Evolutionary conservation across 495 filamentous ascomycete genomes (phyloP).

Genomic region (Physcia stellaris): DNA sequence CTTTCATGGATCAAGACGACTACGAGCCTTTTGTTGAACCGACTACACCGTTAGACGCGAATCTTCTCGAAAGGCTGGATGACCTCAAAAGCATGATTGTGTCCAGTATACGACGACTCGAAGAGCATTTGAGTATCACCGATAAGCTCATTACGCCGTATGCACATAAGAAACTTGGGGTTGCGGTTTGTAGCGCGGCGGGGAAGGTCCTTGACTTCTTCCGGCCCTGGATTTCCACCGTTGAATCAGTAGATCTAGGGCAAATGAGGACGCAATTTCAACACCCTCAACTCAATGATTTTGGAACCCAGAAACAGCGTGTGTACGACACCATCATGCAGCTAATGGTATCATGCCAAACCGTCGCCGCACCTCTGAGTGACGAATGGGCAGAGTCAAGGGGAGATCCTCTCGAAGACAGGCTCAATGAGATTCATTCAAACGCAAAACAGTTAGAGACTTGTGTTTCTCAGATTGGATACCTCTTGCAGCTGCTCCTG

Average conservation of each 20-base stretch:
- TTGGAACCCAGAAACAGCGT: slow-evolving; percentile 77
- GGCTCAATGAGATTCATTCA: slow-evolving; percentile 60
- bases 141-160: slow-evolving; percentile 63
- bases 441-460: slow-evolving; percentile 71
- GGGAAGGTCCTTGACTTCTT: slow-evolving; percentile 72
- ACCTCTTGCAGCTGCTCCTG: slow-evolving; percentile 72
- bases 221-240: slow-evolving; percentile 70
- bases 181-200: slow-evolving; percentile 59
- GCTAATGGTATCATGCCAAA: slow-evolving; percentile 72
- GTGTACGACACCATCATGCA: slow-evolving; percentile 88
- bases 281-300: slow-evolving; percentile 77
- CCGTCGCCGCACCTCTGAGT: slow-evolving; percentile 71
- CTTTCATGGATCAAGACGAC: slow-evolving; percentile 69
- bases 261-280: slow-evolving; percentile 59
- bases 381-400: slow-evolving; percentile 91
- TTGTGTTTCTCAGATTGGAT: slow-evolving; percentile 73
- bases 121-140: slow-evolving; percentile 62
- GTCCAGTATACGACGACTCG: slow-evolving; percentile 67
- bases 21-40: slow-evolving; percentile 60
- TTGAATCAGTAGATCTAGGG: slow-evolving; percentile 80
- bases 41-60: slow-evolving; percentile 54
- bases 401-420: slow-evolving; percentile 84
- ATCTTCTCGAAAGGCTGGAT: slow-evolving; percentile 69
- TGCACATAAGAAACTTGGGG: slow-evolving; percentile 58
- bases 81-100: slow-evolving; percentile 69